These are phyloP conservation scores for Elongisporangium undulatum DNA, from an alignment of 352 stramenopile species.

Conservation along the genomic window DNA sequence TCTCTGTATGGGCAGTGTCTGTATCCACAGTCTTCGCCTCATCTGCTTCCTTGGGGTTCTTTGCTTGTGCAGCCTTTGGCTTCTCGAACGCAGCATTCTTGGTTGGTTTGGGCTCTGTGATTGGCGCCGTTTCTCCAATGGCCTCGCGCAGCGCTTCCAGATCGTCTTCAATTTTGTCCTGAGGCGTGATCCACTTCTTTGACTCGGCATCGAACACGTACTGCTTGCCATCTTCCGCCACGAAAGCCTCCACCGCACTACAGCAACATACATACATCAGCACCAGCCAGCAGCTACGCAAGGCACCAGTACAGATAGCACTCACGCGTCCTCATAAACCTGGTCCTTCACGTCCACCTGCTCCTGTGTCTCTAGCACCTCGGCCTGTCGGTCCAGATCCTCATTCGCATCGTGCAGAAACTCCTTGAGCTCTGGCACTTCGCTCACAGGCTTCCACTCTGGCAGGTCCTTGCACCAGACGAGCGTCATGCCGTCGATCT, in stretches of 20 bases:
- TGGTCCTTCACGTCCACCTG: slow-evolving; percentile 38
- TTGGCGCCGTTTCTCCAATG: slow-evolving; percentile 19
- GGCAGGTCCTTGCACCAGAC: slow-evolving; percentile 52
- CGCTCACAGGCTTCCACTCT: slow-evolving; percentile 54
- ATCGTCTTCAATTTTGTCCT: slow-evolving; percentile 72
- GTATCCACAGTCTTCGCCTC: slow-evolving; percentile 1
- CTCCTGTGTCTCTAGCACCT: slow-evolving; percentile 37
- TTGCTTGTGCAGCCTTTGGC: not conserved
- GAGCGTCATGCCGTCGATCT: slow-evolving; percentile 70
- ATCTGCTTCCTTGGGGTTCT: slow-evolving; percentile 4
- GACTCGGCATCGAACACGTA: slow-evolving; percentile 67
- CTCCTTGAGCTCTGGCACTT: slow-evolving; percentile 56
- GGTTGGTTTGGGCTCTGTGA: slow-evolving; percentile 1
- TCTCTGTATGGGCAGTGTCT: slow-evolving; percentile 3
- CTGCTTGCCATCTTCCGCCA: slow-evolving; percentile 62
- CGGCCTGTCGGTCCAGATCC: slow-evolving; percentile 46
- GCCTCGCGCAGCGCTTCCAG: slow-evolving; percentile 53
- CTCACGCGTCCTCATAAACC: slow-evolving; percentile 50
- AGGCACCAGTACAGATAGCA: not conserved
- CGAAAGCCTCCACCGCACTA: slow-evolving; percentile 38
- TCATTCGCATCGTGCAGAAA: slow-evolving; percentile 68
- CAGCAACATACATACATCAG: not conserved
- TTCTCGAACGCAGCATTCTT: not conserved
- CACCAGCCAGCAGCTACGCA: not conserved
- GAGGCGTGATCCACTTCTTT: slow-evolving; percentile 64